Conservation (phyloP, 495 filamentous ascomycete genomes). For the Lepraria neglecta region DNA sequence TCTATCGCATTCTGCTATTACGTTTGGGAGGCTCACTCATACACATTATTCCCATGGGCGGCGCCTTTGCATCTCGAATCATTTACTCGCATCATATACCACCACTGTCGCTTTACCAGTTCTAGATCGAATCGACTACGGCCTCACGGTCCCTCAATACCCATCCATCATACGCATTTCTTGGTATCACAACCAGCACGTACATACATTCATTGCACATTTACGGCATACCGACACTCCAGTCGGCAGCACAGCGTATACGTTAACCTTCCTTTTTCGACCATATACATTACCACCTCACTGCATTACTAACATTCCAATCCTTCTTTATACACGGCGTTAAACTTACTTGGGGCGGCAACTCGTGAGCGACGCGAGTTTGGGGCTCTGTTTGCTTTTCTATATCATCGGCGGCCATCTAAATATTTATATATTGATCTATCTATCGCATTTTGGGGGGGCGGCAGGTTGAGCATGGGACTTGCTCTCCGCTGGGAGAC, state of each 20-base stretch:
- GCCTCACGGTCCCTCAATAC: not conserved
- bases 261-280: no score
- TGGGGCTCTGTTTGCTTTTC: not conserved
- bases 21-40: constrained; percentile 6
- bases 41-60: constrained; percentile 16
- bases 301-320: no score
- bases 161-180: not conserved
- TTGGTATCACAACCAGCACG: not conserved
- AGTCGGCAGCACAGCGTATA: not conserved
- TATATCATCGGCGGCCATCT: constrained; percentile 2
- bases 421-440: not conserved
- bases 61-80: not conserved
- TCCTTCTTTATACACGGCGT: no score
- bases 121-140: constrained; percentile 6
- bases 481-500: not conserved
- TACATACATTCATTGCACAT: constrained; percentile 5
- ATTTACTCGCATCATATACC: constrained; percentile 1
- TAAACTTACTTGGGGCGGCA: no score
- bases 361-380: no score
- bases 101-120: constrained; percentile 4
- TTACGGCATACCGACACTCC: not conserved
- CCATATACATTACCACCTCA: no score
- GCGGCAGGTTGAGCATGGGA: not conserved
- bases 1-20: not conserved
- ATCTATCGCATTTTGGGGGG: not conserved